Evolutionary conservation across 2,329 filamentous ascomycete genomes (phyloP).

Genomic region (Plenodomus biglobosus): DNA sequence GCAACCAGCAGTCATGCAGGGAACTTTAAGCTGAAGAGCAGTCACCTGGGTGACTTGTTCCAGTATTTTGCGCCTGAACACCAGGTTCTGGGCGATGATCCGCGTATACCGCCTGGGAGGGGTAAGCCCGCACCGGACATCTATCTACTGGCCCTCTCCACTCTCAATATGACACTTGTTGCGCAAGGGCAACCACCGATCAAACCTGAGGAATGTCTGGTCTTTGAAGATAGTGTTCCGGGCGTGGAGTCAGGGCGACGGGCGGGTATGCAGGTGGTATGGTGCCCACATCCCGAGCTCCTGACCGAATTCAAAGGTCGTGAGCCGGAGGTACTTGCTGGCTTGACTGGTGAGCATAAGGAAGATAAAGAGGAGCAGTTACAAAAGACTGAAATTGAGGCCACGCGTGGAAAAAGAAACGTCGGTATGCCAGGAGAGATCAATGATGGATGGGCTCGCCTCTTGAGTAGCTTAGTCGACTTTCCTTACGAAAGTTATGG

Average conservation of each 20-base stretch:
- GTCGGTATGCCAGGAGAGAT: constrained; percentile 56
- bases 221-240: constrained; percentile 93
- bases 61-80: constrained; percentile 69
- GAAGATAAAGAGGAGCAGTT: constrained; percentile 52
- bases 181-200: constrained; percentile 64
- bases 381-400: constrained; percentile 41
- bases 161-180: constrained; percentile 74
- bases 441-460: constrained; percentile 62
- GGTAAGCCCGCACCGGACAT: constrained; percentile 96
- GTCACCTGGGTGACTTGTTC: constrained; percentile 56
- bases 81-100: constrained; percentile 82
- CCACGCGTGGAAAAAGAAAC: constrained; percentile 43
- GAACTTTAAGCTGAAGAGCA: constrained; percentile 79
- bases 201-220: constrained; percentile 81
- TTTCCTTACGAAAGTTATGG: constrained; percentile 65
- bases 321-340: constrained; percentile 81
- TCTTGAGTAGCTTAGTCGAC: constrained; percentile 56
- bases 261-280: constrained; percentile 92
- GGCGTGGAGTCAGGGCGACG: constrained; percentile 88
- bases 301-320: constrained; percentile 73
- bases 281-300: constrained; percentile 83
- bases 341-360: constrained; percentile 70
- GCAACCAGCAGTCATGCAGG: constrained; percentile 74
- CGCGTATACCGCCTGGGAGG: constrained; percentile 72
- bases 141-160: constrained; percentile 80